phyloP scores from a whole-genome alignment of 169 alveolate genomes.

The Plasmodium knowlesi region DNA sequence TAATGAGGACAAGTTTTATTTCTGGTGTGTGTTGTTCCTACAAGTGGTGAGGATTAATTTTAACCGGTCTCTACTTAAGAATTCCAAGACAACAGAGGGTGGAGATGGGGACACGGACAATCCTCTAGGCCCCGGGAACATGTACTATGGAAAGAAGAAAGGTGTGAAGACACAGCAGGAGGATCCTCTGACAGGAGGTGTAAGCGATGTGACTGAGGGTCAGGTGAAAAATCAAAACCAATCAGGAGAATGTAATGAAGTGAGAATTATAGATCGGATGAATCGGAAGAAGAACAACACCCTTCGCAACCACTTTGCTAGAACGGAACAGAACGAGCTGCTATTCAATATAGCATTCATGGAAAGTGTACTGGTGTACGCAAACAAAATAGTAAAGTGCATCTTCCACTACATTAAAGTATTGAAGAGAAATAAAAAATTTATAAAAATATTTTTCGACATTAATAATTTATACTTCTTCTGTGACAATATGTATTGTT shows the following conservation, averaged over 20 bases:
- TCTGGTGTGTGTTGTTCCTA: conserved; percentile 48
- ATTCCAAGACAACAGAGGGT: not conserved
- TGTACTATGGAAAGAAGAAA: not conserved
- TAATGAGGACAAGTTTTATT: conserved; percentile 45
- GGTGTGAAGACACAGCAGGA: not conserved
- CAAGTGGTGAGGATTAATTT: conserved; percentile 31
- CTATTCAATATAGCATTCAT: conserved; percentile 8
- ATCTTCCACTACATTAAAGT: conserved; percentile 54
- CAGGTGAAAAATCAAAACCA: not conserved
- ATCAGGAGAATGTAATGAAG: not conserved
- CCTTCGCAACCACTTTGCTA: not conserved
- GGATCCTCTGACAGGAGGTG: not conserved
- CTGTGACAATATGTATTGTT: conserved; percentile 40
- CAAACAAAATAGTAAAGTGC: not conserved
- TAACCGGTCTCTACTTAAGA: not conserved
- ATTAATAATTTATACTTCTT: conserved; percentile 45
- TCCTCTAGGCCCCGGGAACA: not conserved
- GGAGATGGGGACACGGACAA: not conserved
- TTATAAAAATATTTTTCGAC: conserved; percentile 39
- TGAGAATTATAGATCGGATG: not conserved
- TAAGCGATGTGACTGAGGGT: no score
- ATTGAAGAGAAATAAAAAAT: conserved; percentile 32
- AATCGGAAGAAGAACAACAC: not conserved
- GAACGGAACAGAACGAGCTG: not conserved
- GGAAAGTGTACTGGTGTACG: not conserved